Evolutionary conservation across 1,284 basidiomycete genomes (phyloP).

Genomic region (Ceratobasidium papillatum): DNA sequence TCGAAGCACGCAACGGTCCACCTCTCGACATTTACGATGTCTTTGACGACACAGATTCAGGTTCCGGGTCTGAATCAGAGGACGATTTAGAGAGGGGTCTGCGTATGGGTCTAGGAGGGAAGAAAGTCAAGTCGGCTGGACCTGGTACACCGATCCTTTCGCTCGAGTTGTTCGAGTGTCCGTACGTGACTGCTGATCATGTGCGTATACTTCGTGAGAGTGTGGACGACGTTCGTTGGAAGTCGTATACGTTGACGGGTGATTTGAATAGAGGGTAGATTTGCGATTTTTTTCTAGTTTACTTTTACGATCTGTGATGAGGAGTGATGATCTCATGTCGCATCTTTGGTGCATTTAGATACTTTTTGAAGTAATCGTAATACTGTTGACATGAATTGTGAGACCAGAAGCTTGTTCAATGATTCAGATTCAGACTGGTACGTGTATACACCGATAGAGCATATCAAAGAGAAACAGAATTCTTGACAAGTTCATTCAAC

Average conservation of each 20-base stretch:
- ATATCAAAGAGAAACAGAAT: too few species aligned
- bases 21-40: not conserved
- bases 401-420: too few species aligned
- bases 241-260: not conserved
- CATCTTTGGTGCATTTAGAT: not conserved
- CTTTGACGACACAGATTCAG: constrained; percentile 4
- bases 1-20: constrained; percentile 18
- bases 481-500: too few species aligned
- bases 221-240: constrained; percentile 38
- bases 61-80: not conserved
- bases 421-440: not conserved
- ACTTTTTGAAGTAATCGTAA: not conserved
- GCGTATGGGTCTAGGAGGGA: not conserved
- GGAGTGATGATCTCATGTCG: not conserved
- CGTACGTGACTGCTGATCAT: constrained; percentile 31
- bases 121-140: not conserved
- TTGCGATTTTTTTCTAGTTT: not conserved
- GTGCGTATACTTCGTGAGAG: constrained; percentile 25
- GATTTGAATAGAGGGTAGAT: not conserved
- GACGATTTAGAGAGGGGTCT: not conserved
- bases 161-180: constrained; percentile 35
- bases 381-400: not conserved
- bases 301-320: constrained; percentile 10
- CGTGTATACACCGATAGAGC: too few species aligned
- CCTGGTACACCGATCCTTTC: constrained; percentile 21